Evolutionary conservation across 768 basidiomycete species (phyloP).

Genomic region (Tubosaeta sp.): DNA sequence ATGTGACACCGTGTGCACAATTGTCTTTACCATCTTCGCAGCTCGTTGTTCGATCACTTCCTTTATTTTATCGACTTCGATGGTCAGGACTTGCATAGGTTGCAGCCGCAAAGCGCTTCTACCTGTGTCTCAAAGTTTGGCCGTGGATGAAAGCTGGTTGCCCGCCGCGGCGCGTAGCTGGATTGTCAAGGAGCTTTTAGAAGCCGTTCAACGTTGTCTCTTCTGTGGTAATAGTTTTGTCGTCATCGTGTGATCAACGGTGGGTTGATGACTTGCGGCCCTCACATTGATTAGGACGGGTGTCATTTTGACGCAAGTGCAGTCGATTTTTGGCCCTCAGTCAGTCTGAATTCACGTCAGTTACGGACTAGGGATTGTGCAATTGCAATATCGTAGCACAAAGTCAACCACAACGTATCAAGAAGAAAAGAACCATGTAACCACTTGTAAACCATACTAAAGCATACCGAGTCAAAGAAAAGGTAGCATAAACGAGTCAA

Average conservation of each 20-base stretch:
- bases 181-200: constrained; percentile 61
- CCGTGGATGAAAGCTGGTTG: constrained; percentile 38
- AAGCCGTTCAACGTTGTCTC: constrained; percentile 64
- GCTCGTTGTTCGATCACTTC: constrained; percentile 80
- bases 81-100: constrained; percentile 75
- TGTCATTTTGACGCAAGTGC: too few species aligned
- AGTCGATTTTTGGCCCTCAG: too few species aligned
- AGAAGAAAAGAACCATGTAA: too few species aligned
- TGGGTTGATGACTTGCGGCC: too few species aligned
- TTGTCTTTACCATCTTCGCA: constrained; percentile 29
- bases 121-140: constrained; percentile 40
- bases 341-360: too few species aligned
- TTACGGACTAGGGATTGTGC: too few species aligned
- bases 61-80: constrained; percentile 73
- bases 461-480: too few species aligned
- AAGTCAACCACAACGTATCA: too few species aligned
- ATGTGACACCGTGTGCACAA: constrained; percentile 17
- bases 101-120: constrained; percentile 79
- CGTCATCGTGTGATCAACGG: constrained; percentile 36
- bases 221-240: constrained; percentile 69
- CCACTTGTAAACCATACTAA: too few species aligned
- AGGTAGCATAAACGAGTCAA: too few species aligned
- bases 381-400: too few species aligned
- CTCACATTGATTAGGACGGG: too few species aligned
- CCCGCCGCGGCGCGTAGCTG: constrained; percentile 51